Conservation (phyloP, 305 asterid species). For the Salvia sclarea region DNA sequence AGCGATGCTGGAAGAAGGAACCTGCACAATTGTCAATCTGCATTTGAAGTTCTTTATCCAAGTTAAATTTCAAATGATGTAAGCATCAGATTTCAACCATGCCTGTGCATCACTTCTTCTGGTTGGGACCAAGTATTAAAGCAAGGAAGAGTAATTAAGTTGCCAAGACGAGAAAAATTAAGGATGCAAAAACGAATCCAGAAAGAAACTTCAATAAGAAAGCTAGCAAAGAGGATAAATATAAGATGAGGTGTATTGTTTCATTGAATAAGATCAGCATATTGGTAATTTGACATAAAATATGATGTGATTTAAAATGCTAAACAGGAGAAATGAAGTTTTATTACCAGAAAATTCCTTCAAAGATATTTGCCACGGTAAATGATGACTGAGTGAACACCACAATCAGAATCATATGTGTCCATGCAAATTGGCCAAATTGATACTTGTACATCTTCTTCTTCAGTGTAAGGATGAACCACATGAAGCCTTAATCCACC, state of each 20-base stretch:
- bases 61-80: conserved; percentile 36
- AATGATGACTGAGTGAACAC: conserved; percentile 86
- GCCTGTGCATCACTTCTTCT: not conserved
- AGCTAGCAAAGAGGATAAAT: not conserved
- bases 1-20: conserved; percentile 97
- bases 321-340: conserved; percentile 1
- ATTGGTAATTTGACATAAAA: not conserved
- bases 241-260: not conserved
- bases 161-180: not conserved
- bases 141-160: conserved; percentile 12
- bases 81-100: not conserved
- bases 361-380: conserved; percentile 87
- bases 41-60: conserved; percentile 34
- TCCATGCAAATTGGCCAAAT: conserved; percentile 93
- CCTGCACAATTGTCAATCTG: conserved; percentile 56
- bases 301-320: conserved; percentile 23
- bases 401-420: conserved; percentile 89
- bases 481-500: conserved; percentile 69
- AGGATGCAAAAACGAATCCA: conserved; percentile 1
- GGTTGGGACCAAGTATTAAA: conserved; percentile 5
- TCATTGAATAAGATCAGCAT: not conserved
- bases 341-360: conserved; percentile 85
- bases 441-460: conserved; percentile 94
- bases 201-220: not conserved
- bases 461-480: conserved; percentile 88